These are phyloP conservation scores for Blastobotrys proliferans DNA, from an alignment of 1,139 yeast species.

Conservation along the genomic window DNA sequence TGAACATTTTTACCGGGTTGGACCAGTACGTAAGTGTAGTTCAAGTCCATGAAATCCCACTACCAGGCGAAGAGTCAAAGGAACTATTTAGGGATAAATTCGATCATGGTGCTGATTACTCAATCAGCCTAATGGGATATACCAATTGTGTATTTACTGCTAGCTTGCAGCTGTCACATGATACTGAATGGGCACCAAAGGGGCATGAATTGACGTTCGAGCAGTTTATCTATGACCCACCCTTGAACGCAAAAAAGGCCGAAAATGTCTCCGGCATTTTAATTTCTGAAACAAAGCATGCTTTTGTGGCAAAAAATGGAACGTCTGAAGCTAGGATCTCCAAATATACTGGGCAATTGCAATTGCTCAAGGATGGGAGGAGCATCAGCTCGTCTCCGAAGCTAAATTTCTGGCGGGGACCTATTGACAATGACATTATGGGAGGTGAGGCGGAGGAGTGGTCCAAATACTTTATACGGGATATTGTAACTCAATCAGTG, in stretches of 20 bases:
- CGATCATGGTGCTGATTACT: too few relatives aligned
- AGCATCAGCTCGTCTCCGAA: conserved; percentile 8
- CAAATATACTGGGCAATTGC: conserved; percentile 11
- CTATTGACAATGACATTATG: conserved; percentile 36
- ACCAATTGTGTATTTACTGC: too few relatives aligned
- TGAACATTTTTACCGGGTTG: conserved; percentile 14
- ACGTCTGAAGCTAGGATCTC: conserved; percentile 3
- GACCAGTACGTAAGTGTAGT: conserved; percentile 13
- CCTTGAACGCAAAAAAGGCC: background rate
- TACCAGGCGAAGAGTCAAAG: conserved; percentile 3
- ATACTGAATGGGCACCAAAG: conserved; percentile 23
- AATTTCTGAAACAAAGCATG: too few relatives aligned
- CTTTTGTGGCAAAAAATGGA: too few relatives aligned
- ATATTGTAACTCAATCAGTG: conserved; percentile 18
- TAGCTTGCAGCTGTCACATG: conserved; percentile 13
- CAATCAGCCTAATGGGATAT: too few relatives aligned
- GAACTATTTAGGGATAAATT: background rate
- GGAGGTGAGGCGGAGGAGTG: conserved; percentile 17
- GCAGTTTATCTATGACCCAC: conserved; percentile 26
- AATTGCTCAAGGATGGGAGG: conserved; percentile 6
- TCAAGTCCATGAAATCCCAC: conserved; percentile 2
- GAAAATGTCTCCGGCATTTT: background rate
- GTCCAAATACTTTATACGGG: conserved; percentile 20
- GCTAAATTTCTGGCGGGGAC: conserved; percentile 35
- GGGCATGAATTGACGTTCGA: conserved; percentile 34